Evolutionary conservation across 2,329 filamentous ascomycete species (phyloP).

Genomic region (Blumeria hordei): DNA sequence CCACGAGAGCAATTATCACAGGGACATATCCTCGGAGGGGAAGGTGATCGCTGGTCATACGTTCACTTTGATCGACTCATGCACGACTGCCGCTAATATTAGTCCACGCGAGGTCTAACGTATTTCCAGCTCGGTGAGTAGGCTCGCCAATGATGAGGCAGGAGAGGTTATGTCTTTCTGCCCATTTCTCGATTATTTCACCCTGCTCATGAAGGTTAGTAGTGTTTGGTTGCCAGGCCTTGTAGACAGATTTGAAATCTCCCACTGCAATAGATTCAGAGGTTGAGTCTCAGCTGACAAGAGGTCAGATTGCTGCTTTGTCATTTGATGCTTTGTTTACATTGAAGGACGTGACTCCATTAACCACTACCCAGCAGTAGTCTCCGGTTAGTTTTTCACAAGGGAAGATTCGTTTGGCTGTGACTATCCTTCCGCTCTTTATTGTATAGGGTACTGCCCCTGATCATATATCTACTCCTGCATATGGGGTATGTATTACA

Average conservation of each 20-base stretch:
- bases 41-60: background rate
- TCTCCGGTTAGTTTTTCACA: background rate
- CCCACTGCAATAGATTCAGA: background rate
- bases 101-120: background rate
- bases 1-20: too few species aligned
- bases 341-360: background rate
- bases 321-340: background rate
- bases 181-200: background rate
- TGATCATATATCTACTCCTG: background rate
- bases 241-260: background rate
- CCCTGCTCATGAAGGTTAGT: background rate
- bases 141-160: background rate
- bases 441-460: background rate
- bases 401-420: background rate
- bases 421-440: background rate
- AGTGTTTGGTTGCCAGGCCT: background rate
- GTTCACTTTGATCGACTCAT: background rate
- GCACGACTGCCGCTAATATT: background rate
- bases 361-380: background rate
- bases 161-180: background rate
- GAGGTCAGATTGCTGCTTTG: background rate
- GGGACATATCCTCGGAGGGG: background rate
- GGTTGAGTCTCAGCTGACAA: background rate
- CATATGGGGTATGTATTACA: background rate
- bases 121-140: background rate